Evolutionary conservation across 208 protist genomes (phyloP).

Genomic region (Paratrypanosoma confusum): DNA sequence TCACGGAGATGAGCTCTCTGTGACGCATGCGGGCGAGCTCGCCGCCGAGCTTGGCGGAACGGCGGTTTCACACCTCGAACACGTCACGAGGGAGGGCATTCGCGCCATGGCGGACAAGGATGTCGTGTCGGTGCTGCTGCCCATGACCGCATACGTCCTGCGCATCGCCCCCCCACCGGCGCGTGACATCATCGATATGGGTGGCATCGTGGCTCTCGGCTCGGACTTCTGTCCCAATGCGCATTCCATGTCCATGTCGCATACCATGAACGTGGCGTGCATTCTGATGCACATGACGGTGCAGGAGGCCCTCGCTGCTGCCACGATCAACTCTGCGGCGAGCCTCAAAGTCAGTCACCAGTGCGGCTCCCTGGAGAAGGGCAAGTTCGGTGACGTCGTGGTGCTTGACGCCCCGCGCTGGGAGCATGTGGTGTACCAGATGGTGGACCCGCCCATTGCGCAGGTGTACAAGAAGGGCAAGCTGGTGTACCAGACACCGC

Average conservation of each 20-base stretch:
- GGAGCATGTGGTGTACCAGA: slow-evolving; percentile 84
- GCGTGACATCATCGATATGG: slow-evolving; percentile 45
- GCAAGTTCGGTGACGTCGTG: slow-evolving; percentile 73
- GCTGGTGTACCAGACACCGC: slow-evolving; percentile 8
- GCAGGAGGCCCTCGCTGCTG: slow-evolving; percentile 63
- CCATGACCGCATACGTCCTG: slow-evolving; percentile 76
- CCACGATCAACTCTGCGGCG: slow-evolving; percentile 72
- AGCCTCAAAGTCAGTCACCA: slow-evolving; percentile 22
- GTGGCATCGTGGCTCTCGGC: slow-evolving; percentile 59
- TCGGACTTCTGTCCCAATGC: slow-evolving; percentile 86
- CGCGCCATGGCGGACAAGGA: slow-evolving; percentile 31
- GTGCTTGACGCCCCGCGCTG: slow-evolving; percentile 46
- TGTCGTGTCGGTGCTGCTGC: slow-evolving; percentile 61
- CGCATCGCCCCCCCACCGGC: slow-evolving; percentile 57
- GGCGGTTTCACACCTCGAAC: slow-evolving; percentile 66
- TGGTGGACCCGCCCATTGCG: slow-evolving; percentile 64
- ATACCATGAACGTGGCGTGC: slow-evolving; percentile 85
- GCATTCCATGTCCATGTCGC: slow-evolving; percentile 71
- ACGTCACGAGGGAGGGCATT: slow-evolving; percentile 57
- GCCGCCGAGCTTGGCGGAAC: slow-evolving; percentile 42
- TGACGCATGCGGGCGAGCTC: slow-evolving; percentile 45
- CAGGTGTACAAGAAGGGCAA: slow-evolving; percentile 39
- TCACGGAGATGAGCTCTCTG: slow-evolving; percentile 70
- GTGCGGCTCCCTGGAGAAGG: slow-evolving; percentile 57
- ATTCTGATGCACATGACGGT: slow-evolving; percentile 72